Evolutionary conservation across 768 basidiomycete species (phyloP), one percentile per base, ranked within the genome.

Genomic region (Pleurotus djamor): DNA sequence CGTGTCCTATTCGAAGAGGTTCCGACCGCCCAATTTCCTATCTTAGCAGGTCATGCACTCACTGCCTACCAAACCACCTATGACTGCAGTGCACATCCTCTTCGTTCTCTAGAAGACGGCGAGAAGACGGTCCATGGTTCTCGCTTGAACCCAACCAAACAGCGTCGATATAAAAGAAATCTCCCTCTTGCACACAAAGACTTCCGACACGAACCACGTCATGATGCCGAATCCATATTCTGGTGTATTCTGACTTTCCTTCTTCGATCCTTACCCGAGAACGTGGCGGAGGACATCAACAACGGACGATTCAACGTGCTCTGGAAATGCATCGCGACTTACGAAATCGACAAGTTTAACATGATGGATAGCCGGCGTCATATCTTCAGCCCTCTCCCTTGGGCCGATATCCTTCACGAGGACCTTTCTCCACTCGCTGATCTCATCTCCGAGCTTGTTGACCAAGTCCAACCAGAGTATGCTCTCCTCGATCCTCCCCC

Each of bases 231-330:
- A 21, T 55, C 52, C 10, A 36, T 55, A 4, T 55, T 55, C 41
- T 55, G 52, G 52, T 14, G 35, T n/a, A 55, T 55, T 14, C 16
- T 55, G 12, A n/a, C n/a, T 38, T 55, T 55, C 52, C 52, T 55
- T 17, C 17, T 55, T 1, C 52, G 52, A 8, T 28, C 33, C 12
- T 36, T 55, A 5, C 52, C 52, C 33, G 34, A 12, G 8, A 14
- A 36, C 38, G n/a, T 41, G 38, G 38, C 9, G n/a, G 38, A 41
- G 9, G 38, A 41, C 38, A 41, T n/a, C 9, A 9, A 41, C n/a
- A 41, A 10, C 38, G 38, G n/a, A 41, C 9, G n/a, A n/a, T 41
- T 10, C n/a, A 41, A 41, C 10, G 10, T 10, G n/a, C 38, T 10
- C 9, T 41, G 38, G 38, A 41, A 41, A n/a, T n/a, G 9, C 10